These are phyloP conservation scores for Amanita fuliginea DNA, from an alignment of 768 basidiomycete species.

Conservation along the genomic window DNA sequence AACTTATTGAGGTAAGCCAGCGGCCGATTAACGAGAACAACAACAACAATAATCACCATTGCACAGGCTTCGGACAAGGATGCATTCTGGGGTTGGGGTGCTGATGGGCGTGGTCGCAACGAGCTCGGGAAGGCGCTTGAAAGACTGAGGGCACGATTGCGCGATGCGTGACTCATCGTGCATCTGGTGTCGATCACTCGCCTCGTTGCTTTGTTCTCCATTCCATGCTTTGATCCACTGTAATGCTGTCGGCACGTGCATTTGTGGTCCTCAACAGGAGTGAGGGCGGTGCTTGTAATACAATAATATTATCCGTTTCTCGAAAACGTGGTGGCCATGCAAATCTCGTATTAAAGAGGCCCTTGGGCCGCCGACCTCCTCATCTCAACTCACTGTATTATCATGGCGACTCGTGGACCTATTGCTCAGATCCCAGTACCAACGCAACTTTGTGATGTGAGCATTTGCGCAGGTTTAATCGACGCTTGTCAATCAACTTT, in stretches of 20 bases:
- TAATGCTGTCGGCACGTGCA: constrained; percentile 18
- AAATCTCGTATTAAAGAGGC: constrained; percentile 6
- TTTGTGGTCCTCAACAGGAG: constrained; percentile 8
- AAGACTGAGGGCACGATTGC: constrained; percentile 46
- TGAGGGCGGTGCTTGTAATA: constrained; percentile 6
- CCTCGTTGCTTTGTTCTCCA: constrained; percentile 18
- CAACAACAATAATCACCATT: constrained; percentile 1
- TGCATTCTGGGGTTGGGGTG: constrained; percentile 69
- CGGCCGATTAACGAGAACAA: neutral
- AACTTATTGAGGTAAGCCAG: constrained; percentile 52
- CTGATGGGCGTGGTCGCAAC: constrained; percentile 55
- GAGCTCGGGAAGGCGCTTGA: constrained; percentile 65
- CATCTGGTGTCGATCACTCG: constrained; percentile 9
- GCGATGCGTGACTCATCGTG: constrained; percentile 16
- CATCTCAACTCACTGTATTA: constrained; percentile 8
- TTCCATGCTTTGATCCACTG: constrained; percentile 9
- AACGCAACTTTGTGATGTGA: constrained; percentile 29
- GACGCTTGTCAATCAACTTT: neutral
- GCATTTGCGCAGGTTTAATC: constrained; percentile 6
- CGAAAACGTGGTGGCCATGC: constrained; percentile 5
- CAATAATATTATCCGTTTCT: neutral
- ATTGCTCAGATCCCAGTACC: constrained; percentile 7
- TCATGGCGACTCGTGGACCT: constrained; percentile 19
- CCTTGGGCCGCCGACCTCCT: neutral
- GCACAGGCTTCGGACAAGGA: constrained; percentile 63